Evolutionary conservation across 257 asterid genomes (phyloP).

Genomic region (Nicotiana attenuata): DNA sequence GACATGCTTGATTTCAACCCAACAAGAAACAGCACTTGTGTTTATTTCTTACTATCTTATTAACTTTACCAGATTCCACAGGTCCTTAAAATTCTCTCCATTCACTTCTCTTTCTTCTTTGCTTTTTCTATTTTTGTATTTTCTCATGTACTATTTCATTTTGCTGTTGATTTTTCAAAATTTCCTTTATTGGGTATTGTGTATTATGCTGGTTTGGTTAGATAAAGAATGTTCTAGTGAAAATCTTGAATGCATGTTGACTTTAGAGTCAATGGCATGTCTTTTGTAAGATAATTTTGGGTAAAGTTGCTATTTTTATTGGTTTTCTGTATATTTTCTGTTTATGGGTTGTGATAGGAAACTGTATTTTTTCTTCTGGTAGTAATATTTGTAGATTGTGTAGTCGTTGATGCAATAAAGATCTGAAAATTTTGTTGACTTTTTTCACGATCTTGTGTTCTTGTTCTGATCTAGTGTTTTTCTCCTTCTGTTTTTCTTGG

Average conservation of each 20-base stretch:
- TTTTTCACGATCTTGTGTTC: not conserved
- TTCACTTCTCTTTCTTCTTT: conserved; percentile 5
- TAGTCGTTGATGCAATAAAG: not conserved
- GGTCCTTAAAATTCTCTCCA: conserved; percentile 39
- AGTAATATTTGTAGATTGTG: not conserved
- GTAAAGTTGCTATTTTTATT: conserved; percentile 24
- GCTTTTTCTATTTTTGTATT: conserved; percentile 3
- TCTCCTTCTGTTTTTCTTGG: not conserved
- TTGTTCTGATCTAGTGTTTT: not conserved
- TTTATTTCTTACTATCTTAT: conserved; percentile 47
- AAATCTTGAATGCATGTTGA: conserved; percentile 34
- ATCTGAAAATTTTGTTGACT: not conserved
- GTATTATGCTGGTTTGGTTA: not conserved
- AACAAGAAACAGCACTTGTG: conserved; percentile 43
- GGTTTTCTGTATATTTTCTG: not conserved
- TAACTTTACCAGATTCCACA: conserved; percentile 59
- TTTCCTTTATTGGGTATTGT: not conserved
- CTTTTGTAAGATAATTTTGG: conserved; percentile 2
- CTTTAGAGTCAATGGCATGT: conserved; percentile 11
- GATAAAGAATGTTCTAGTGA: conserved; percentile 5
- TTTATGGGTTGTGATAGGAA: conserved; percentile 10
- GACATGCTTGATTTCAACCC: conserved; percentile 91
- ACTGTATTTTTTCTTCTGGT: not conserved
- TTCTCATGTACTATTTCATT: conserved; percentile 5
- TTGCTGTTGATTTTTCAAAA: not conserved